Conservation (phyloP, 371 early-diverging fungal species). For the Lichtheimia ornata region DNA sequence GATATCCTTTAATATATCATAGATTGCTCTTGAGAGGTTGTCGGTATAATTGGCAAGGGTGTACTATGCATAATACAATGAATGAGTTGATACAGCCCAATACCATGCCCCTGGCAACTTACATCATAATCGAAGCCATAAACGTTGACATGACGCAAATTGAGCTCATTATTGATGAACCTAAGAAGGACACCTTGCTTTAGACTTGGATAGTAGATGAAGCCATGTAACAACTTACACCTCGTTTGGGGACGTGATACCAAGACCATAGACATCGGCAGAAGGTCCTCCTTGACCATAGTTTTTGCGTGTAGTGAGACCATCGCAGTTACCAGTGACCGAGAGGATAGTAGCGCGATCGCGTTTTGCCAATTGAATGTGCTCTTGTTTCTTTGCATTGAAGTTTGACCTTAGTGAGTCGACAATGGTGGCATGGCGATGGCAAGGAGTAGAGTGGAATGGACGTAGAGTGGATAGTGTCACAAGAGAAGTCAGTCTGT, state of each 20-base stretch:
- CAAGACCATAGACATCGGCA: constrained; percentile 20
- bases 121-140: constrained; percentile 59
- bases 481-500: too few relatives aligned
- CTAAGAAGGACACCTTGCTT: constrained; percentile 8
- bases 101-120: constrained; percentile 10
- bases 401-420: constrained; percentile 14
- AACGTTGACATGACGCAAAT: constrained; percentile 37
- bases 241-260: constrained; percentile 19
- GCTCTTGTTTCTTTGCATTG: constrained; percentile 26
- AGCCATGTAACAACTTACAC: constrained; percentile 14
- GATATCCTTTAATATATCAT: constrained; percentile 56
- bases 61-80: constrained; percentile 37
- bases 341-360: constrained; percentile 29
- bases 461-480: too few relatives aligned
- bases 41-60: constrained; percentile 65
- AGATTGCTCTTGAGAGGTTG: constrained; percentile 57
- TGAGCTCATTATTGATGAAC: constrained; percentile 54
- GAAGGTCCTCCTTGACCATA: neutral
- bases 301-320: neutral
- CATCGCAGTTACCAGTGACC: constrained; percentile 9
- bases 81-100: neutral
- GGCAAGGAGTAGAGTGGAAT: too few relatives aligned
- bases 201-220: neutral
- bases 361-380: constrained; percentile 23
- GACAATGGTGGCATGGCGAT: neutral